Evolutionary conservation across 257 asterid genomes (phyloP), one percentile per base, ranked within the genome.

Genomic region (Rauvolfia tetraphylla): DNA sequence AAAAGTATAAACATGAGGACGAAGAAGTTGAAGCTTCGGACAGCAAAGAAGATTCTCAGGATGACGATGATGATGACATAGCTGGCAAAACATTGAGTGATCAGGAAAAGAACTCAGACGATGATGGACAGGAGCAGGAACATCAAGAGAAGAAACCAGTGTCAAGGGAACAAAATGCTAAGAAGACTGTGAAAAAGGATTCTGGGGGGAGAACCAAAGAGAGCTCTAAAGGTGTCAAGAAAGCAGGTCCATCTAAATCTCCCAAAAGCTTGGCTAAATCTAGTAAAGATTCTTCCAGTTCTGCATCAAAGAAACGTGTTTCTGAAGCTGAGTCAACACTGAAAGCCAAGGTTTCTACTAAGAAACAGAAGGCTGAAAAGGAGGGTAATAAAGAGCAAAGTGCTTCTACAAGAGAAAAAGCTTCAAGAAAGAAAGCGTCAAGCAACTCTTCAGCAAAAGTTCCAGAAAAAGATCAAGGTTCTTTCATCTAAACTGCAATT

Each of bases 21-120:
- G 89, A 86, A 68, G 93, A 89, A 76, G 86, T 17, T 78, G 91
- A 85, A 72, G 72, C 80, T 78, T 90, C 87, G 68, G 65, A 74
- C n/a, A 74, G 82, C 65, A 59, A 79, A 68, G 79, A 79, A 56
- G 88, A 83, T 76, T 84, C 88, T 65, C 76, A 77, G 71, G 80
- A 77, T 51, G 89, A 85, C 12, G 90, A 86, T 67, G 91, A 79
- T 57, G 75, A 74, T 25, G 81, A 77, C 58, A 62, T 76, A 23
- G 87, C 44, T 68, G 72, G 79, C 74, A 81, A 76, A 77, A 87
- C 82, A 62, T 90, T 79, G 54, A 90, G 89, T 80, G 90, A 86
- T 44, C 70, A 81, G 68, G 96, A 86, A 75, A 85, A 84, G 75
- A 83, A 70, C 39, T 76, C 79, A 25, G 85, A 79, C 54, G 76